Percentiles rank a stretch among this genome's conserved stretches.
Evolutionary conservation across 2,329 filamentous ascomycete genomes (phyloP).

Genomic region (Penicillium hordei): DNA sequence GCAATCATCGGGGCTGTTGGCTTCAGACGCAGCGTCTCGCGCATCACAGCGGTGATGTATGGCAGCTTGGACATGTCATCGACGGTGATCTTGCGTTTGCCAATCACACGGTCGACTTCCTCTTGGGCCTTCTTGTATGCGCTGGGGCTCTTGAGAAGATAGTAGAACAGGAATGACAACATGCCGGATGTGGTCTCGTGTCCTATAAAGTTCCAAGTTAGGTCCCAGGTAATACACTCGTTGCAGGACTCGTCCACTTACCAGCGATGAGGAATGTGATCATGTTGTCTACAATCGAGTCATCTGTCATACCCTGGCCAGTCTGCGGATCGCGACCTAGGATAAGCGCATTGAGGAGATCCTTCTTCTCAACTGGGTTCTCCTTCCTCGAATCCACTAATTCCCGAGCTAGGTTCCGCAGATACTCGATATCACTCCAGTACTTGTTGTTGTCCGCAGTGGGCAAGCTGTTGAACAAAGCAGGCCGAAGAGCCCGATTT

Average conservation of each 20-base stretch:
- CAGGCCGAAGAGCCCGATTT: slow-evolving; percentile 50
- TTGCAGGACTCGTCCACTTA: slow-evolving; percentile 14
- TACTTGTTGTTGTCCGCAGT: slow-evolving; percentile 34
- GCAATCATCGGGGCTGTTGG: slow-evolving; percentile 59
- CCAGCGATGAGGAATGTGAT: slow-evolving; percentile 70
- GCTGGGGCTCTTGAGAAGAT: slow-evolving; percentile 62
- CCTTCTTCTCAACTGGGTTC: slow-evolving; percentile 59
- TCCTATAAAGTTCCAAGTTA: slow-evolving; percentile 34
- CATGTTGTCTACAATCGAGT: slow-evolving; percentile 67
- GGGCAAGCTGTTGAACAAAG: slow-evolving; percentile 48
- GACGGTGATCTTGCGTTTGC: slow-evolving; percentile 56
- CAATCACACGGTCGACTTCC: slow-evolving; percentile 67
- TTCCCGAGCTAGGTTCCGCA: slow-evolving; percentile 59
- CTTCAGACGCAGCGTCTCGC: slow-evolving; percentile 63
- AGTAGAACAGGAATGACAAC: slow-evolving; percentile 65
- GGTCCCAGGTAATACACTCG: background rate
- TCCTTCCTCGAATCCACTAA: slow-evolving; percentile 60
- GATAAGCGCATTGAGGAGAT: slow-evolving; percentile 70
- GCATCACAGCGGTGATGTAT: slow-evolving; percentile 64
- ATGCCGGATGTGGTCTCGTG: slow-evolving; percentile 72
- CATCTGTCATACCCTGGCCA: slow-evolving; percentile 62
- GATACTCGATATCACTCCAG: slow-evolving; percentile 37
- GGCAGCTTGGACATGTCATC: slow-evolving; percentile 64
- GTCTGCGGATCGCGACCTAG: slow-evolving; percentile 66
- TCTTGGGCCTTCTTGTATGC: slow-evolving; percentile 62